Evolutionary conservation across 2,329 filamentous ascomycete species (phyloP).

Genomic region (Paecilomyces variotii): DNA sequence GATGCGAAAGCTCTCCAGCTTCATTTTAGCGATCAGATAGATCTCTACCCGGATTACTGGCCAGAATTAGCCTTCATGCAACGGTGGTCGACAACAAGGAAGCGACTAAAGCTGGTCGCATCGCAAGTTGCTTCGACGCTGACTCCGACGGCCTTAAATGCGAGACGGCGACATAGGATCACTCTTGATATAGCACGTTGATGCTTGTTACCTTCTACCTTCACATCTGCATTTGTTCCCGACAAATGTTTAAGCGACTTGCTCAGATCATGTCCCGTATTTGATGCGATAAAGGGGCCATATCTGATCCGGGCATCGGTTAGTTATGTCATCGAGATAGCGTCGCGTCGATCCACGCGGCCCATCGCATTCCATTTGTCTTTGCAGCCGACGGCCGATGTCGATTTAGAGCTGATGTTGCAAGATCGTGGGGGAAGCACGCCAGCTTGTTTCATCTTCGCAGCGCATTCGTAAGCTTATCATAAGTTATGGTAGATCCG

Average conservation of each 20-base stretch:
- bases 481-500: not conserved
- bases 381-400: conserved; percentile 11
- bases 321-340: conserved; percentile 8
- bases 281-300: not conserved
- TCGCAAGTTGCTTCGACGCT: not conserved
- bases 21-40: conserved; percentile 1
- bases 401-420: not conserved
- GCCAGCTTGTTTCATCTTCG: conserved; percentile 2
- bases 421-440: conserved; percentile 6
- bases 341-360: not conserved
- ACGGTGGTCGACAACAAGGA: not conserved
- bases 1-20: conserved; percentile 36
- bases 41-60: not conserved
- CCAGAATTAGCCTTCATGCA: not conserved
- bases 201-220: not conserved
- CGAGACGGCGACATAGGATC: not conserved
- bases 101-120: not conserved
- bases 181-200: not conserved
- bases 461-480: not conserved
- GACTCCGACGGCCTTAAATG: not conserved
- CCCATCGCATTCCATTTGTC: not conserved
- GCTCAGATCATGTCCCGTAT: not conserved
- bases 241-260: not conserved
- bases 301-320: not conserved
- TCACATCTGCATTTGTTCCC: not conserved